phyloP scores from a whole-genome alignment of 805 yeast species.

The Crinitomyces ghanaensis region DNA sequence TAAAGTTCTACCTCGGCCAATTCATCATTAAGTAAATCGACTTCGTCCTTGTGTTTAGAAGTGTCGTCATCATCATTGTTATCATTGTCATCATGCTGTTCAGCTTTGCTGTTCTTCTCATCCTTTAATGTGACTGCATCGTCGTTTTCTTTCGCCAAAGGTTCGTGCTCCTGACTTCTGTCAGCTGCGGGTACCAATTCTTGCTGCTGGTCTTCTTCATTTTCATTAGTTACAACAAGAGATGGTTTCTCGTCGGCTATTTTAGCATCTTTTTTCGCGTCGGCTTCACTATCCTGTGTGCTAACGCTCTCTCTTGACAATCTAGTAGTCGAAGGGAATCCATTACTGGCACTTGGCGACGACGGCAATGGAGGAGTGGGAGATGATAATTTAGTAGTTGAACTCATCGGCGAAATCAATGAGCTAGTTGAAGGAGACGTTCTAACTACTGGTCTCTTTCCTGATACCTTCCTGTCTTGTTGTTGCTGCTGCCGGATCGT shows the following conservation, averaged over 20 bases:
- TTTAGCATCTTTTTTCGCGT: too few species aligned
- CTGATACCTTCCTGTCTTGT: background rate
- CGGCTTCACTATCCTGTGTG: too few species aligned
- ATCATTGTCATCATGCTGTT: conserved; percentile 4
- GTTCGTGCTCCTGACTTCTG: too few species aligned
- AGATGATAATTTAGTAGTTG: conserved; percentile 11
- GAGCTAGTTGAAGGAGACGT: background rate
- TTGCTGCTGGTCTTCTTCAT: too few species aligned
- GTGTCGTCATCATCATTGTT: conserved; percentile 7
- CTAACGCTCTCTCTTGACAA: too few species aligned
- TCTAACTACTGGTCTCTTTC: background rate
- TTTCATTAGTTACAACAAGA: too few species aligned
- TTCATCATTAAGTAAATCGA: conserved; percentile 13
- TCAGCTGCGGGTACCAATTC: conserved; percentile 3
- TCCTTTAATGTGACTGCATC: background rate
- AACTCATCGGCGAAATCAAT: conserved; percentile 11
- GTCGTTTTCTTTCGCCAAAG: background rate
- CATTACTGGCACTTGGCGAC: too few species aligned
- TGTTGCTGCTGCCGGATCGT: conserved; percentile 10
- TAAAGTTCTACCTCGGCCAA: conserved; percentile 16
- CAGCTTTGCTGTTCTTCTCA: conserved; percentile 1
- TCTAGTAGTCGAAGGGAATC: too few species aligned
- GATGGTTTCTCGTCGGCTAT: too few species aligned
- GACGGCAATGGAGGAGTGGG: conserved; percentile 4
- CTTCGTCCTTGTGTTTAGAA: conserved; percentile 11